Base-by-base conservation (phyloP, 495 filamentous ascomycete species). In the Pyrenula aspistea region DNA sequence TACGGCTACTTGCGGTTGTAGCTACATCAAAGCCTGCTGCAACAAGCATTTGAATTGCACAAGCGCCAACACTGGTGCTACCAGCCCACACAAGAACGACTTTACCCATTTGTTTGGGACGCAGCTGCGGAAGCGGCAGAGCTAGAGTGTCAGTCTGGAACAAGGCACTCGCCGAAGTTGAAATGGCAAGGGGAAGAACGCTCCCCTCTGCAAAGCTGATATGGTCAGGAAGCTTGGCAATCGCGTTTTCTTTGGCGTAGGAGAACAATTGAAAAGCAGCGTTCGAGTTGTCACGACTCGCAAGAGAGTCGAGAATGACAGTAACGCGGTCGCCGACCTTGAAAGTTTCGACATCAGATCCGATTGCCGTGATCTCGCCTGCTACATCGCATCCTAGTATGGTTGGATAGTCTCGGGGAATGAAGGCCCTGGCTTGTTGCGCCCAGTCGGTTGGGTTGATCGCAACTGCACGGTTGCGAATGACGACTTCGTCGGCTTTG, bases 1-100 rank as follows among this genome's bases (percentile, higher is more conserved):
- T 86, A 58, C 71, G 71, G 1, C 67, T 64, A 0, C 73, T 77
- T 0, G 78, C 70, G 0, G 81, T 83, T 0, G 77, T 68, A 51
- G 83, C 64, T 1, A 87, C 83, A 12, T 79, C 74, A 22, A 77
- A 77, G 2, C 84, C 84, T 0, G 83, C 73, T 0, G 77, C 76
- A 0, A 68, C 67, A 2, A 78, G 80, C 19, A 85, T 74, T 62
- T 87, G 85, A 55, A 86, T 83, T 0, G 78, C 80, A 55, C 75
- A 76, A 62, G 71, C 68, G 11, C 84, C 84, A 4, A 86, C 78
- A 24, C 76, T 78, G 1, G 73, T 72, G 2, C 77, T 71, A 31
- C 82, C 84, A 24, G 82, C 83, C 76, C 82, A 88, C 53, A 86
- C 65, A 2, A 86, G 62, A 0, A 87, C 50, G 1, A 63, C 67